Evolutionary conservation across 192 early-diverging fungal genomes (phyloP), one percentile per base, ranked within the genome.

Genomic region (Oehlia diaphana): DNA sequence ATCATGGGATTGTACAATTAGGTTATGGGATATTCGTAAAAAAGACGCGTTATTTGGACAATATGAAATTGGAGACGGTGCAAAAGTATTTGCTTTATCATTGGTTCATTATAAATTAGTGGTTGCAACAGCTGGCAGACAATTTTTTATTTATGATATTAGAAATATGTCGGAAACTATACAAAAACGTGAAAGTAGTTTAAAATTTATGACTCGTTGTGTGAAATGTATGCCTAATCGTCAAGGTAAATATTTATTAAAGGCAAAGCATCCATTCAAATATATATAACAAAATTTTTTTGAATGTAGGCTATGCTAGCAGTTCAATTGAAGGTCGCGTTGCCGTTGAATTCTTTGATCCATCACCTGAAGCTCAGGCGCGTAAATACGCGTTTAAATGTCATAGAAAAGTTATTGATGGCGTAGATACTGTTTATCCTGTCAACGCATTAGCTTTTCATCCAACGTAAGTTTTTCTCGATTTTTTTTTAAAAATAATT

Each of bases 351-450:
- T 97, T 92, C 76, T 95, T 99, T 82, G 92, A 94, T 70, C 87
- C 91, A 9, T 83, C 87, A 21, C 79, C 84, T 31, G 91, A 93
- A 80, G 84, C 84, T n/a, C 90, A 94, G 70, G 83, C 82, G 4
- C 92, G 93, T 78, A 97, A 96, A 81, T 98, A 96, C 79, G 94
- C 96, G 0, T 99, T 99, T 89, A 99, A 99, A 85, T 98, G 95
- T 83, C 98, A 99, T 84, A 91, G 98, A 35, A 88, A 94, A 73
- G 84, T 83, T 21, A 85, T 90, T 13, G 92, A 95, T 74, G 95
- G 91, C 14, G 86, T 91, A 13, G 96, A 98, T 50, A 86, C 89
- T 53, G 92, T 99, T 10, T 97, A 96, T 79, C 95, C 97, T 13
- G 97, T 97, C 58, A 96, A 99, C 79, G 90, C 96, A 6, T 72